Evolutionary conservation across 2,329 filamentous ascomycete genomes (phyloP), one percentile per base, ranked within the genome.

Genomic region (Colletotrichum orbiculare): DNA sequence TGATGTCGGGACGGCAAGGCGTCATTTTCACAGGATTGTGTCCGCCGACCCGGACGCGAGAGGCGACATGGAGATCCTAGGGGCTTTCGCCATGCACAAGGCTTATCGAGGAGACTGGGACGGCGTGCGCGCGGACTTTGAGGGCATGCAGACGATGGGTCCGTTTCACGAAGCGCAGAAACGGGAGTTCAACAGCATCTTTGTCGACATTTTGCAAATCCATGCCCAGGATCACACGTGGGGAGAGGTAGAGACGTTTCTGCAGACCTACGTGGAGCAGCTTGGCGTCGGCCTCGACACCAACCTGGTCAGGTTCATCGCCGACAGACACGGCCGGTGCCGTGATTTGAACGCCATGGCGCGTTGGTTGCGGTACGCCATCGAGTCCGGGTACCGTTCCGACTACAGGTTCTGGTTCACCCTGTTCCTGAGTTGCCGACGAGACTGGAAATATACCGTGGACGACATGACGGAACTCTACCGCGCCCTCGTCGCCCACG

Each of bases 51-150:
- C 55, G 9, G 34, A 48, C 17, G 61, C 58, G 15, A 34, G 39
- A 34, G 38, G 52, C 2, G 58, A 69, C 25, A 15, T 60, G 0
- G 52, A 60, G 33, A 39, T 82, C 9, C 72, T 74, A 8, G 78
- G 76, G 2, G 71, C 76, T 10, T 71, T 82, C 43, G 77, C 78
- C 2, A 67, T 76, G 33, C 68, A 71, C 25, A 73, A 76, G 60
- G 81, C 81, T 13, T 75, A 74, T 54, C 59, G 64, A 10, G 80
- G 77, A 39, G 75, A 82, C 57, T 84, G 81, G 81, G 71, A 72
- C 4, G 75, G 69, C 1, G 81, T 82, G 3, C 70, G 75, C 41
- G 60, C 67, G 8, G 68, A 69, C 1, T 81, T 83, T 38, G 67
- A 68, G 50, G 58, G 52, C 2, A 74, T 76, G 71, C 67, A 46